Evolutionary conservation across 805 yeast genomes (phyloP).

Genomic region (Torulaspora microellipsoides): DNA sequence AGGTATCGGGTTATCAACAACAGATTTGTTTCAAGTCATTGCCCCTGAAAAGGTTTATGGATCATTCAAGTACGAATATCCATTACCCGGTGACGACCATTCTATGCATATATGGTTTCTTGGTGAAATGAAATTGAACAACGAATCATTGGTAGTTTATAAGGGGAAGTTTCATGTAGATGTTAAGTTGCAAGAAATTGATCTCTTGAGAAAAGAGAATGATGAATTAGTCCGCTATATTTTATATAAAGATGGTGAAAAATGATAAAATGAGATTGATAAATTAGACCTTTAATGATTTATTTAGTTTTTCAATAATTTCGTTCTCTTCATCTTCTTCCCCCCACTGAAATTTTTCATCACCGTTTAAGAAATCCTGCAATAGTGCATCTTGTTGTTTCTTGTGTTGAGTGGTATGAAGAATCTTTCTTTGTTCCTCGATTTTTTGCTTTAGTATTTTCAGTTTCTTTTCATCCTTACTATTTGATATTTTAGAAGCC

Average conservation of each 20-base stretch:
- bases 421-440: slow-evolving; percentile 29
- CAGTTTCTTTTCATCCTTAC: slow-evolving; percentile 8
- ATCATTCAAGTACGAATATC: slow-evolving; percentile 29
- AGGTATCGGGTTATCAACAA: slow-evolving; percentile 21
- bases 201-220: slow-evolving; percentile 26
- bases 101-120: slow-evolving; percentile 30
- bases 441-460: slow-evolving; percentile 28
- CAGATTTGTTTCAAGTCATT: slow-evolving; percentile 25
- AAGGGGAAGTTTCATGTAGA: slow-evolving; percentile 33
- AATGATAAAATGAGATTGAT: slow-evolving; percentile 2
- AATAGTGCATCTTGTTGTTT: slow-evolving; percentile 27
- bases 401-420: slow-evolving; percentile 22
- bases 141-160: slow-evolving; percentile 23
- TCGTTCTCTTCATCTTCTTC: slow-evolving; percentile 32
- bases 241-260: slow-evolving; percentile 22
- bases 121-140: slow-evolving; percentile 27
- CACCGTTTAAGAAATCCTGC: slow-evolving; percentile 28
- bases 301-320: slow-evolving; percentile 19
- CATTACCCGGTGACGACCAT: slow-evolving; percentile 24
- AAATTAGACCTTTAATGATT: slow-evolving; percentile 10
- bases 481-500: neutral
- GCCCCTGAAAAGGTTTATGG: slow-evolving; percentile 25
- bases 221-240: slow-evolving; percentile 28
- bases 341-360: slow-evolving; percentile 26
- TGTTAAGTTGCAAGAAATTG: slow-evolving; percentile 29